phyloP scores from a whole-genome alignment of 805 yeast species.

The Spathaspora sp. region DNA sequence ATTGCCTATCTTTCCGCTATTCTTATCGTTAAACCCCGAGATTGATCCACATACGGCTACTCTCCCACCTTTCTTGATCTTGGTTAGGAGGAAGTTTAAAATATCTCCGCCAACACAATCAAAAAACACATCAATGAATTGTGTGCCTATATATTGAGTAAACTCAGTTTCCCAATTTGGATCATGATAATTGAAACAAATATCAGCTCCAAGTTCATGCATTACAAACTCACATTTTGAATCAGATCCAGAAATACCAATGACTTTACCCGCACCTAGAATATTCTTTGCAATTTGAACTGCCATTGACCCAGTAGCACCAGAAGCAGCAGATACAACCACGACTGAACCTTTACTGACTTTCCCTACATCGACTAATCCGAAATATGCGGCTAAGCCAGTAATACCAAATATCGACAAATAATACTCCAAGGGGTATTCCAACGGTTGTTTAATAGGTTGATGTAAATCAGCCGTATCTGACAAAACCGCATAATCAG shows the following conservation, averaged over 20 bases:
- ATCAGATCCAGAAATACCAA: conserved; percentile 30
- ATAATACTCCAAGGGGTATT: conserved; percentile 20
- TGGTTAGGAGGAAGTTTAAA: conserved; percentile 15
- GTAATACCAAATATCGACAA: conserved; percentile 24
- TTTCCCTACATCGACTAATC: conserved; percentile 16
- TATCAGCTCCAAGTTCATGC: conserved; percentile 47
- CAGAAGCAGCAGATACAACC: conserved; percentile 30
- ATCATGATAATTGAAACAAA: conserved; percentile 51
- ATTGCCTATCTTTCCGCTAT: conserved; percentile 12
- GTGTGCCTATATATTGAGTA: conserved; percentile 34
- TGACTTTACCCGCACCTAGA: conserved; percentile 22
- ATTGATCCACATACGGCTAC: conserved; percentile 56
- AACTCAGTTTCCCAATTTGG: conserved; percentile 22
- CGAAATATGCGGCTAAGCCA: conserved; percentile 29
- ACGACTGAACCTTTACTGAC: conserved; percentile 13
- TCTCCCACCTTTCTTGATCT: conserved; percentile 25
- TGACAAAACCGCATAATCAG: conserved; percentile 17
- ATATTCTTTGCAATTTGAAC: conserved; percentile 29
- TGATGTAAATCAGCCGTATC: conserved; percentile 11
- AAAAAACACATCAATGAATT: conserved; percentile 33
- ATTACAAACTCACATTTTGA: conserved; percentile 54
- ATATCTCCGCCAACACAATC: conserved; percentile 24
- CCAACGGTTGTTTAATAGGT: conserved; percentile 11
- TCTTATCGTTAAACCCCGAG: conserved; percentile 31
- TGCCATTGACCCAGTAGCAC: conserved; percentile 30